A percentile compares a stretch with the other conserved stretches of the same genome.
These are phyloP conservation scores for Pseudocercospora eumusae DNA, from an alignment of 2,329 filamentous ascomycete genomes.

Conservation along the genomic window DNA sequence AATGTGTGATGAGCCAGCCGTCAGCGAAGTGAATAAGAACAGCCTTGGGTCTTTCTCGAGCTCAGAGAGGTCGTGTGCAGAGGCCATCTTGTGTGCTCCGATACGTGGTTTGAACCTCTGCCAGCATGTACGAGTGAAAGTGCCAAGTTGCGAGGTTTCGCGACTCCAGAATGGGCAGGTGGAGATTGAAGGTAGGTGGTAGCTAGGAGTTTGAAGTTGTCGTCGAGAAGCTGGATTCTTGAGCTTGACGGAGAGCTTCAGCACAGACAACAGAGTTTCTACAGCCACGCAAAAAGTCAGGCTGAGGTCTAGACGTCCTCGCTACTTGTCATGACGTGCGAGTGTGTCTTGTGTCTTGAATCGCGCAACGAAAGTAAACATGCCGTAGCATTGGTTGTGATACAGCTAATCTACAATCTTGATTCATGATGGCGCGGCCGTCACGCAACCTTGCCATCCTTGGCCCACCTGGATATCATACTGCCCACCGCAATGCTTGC, in stretches of 20 bases:
- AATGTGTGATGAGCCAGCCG: constrained; percentile 92
- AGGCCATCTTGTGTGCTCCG: constrained; percentile 18
- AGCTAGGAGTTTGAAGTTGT: not conserved
- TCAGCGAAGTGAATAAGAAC: constrained; percentile 95
- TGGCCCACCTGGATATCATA: not conserved
- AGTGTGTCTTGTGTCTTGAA: not conserved
- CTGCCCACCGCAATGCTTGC: constrained; percentile 4
- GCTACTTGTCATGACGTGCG: not conserved
- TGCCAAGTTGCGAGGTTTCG: not conserved
- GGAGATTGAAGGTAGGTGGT: not conserved
- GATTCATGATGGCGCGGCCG: not conserved
- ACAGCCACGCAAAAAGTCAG: not conserved
- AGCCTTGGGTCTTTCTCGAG: constrained; percentile 58
- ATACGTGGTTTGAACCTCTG: not conserved
- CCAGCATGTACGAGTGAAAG: not conserved
- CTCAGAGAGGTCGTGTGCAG: constrained; percentile 43
- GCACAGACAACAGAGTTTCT: not conserved
- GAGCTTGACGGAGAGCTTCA: not conserved
- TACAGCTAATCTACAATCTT: constrained; percentile 4
- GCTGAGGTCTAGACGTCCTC: not conserved
- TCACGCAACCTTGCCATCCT: not conserved
- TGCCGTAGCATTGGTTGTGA: not conserved
- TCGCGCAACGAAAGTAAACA: not conserved
- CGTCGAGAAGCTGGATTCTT: not conserved
- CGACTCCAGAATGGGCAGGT: not conserved